Percentiles rank a stretch among this genome's conserved stretches.
phyloP scores from a whole-genome alignment of 176 grass and related monocot genomes.

The Alloteropsis semialata region DNA sequence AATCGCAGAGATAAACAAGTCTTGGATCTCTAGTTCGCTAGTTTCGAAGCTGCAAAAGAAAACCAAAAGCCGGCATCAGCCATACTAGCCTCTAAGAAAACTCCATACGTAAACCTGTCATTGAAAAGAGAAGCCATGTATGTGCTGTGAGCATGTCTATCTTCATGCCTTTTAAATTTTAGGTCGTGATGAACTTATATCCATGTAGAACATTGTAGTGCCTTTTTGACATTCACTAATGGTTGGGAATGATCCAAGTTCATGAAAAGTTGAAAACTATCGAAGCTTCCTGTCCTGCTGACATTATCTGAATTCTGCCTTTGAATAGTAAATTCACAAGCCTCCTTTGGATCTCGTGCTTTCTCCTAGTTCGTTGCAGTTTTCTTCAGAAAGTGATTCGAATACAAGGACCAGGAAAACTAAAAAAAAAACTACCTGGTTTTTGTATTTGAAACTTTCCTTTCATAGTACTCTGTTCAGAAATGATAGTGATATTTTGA shows the following conservation, averaged over 20 bases:
- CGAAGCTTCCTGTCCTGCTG: neutral
- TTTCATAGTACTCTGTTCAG: neutral
- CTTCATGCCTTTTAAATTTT: neutral
- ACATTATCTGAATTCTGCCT: neutral
- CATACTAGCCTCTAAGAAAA: slow-evolving; percentile 49
- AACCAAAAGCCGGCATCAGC: slow-evolving; percentile 48
- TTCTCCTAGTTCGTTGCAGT: neutral
- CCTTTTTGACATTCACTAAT: neutral
- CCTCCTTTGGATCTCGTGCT: neutral
- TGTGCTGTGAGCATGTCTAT: neutral
- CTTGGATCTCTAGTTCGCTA: slow-evolving; percentile 68
- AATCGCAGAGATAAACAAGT: slow-evolving; percentile 35
- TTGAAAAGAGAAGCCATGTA: neutral
- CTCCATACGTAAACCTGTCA: neutral
- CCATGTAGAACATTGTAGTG: neutral
- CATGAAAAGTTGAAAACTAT: neutral
- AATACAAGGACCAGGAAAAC: too few relatives aligned
- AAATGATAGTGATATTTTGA: too few relatives aligned
- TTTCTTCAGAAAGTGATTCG: neutral
- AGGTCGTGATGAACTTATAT: neutral
- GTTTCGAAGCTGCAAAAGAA: slow-evolving; percentile 53
- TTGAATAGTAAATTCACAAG: neutral
- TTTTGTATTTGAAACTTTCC: neutral
- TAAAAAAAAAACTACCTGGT: too few relatives aligned
- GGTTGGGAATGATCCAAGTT: neutral